Evolutionary conservation across 331 rosid genomes (phyloP).

Genomic region (Acacia pycnantha): DNA sequence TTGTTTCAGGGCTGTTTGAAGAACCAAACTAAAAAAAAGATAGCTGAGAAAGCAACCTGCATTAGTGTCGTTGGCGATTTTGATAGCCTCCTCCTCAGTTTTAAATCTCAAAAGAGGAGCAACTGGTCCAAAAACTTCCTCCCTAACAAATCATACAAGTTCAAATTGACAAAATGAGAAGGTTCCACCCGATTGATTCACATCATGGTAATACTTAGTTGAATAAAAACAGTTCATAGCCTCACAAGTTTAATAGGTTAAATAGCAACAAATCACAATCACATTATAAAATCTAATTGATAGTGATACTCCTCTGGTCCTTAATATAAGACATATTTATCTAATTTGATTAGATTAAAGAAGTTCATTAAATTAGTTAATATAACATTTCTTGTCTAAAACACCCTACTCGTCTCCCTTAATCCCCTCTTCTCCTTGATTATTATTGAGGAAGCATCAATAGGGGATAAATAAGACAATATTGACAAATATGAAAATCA

Average conservation of each 20-base stretch:
- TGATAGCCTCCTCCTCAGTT: slow-evolving; percentile 91
- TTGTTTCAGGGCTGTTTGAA: not conserved
- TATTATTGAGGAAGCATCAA: no score
- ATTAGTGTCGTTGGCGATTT: slow-evolving; percentile 77
- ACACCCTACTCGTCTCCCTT: no score
- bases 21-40: slow-evolving; percentile 13
- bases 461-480: no score
- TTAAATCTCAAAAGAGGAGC: slow-evolving; percentile 82
- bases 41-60: slow-evolving; percentile 60
- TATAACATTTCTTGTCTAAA: no score
- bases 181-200: not conserved
- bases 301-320: not conserved
- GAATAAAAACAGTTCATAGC: not conserved
- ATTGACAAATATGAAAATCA: no score
- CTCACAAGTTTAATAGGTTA: slow-evolving; percentile 2
- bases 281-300: slow-evolving; percentile 49
- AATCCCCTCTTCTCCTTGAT: no score
- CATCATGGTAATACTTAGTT: not conserved
- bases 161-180: not conserved
- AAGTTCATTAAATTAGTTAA: no score
- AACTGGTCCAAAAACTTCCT: slow-evolving; percentile 96
- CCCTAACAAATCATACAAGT: slow-evolving; percentile 48
- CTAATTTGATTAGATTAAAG: no score
- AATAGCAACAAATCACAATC: not conserved
- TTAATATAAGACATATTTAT: no score